Evolutionary conservation across 345 rosid genomes (phyloP), one percentile per base, ranked within the genome.

Genomic region (Populus ilicifolia): DNA sequence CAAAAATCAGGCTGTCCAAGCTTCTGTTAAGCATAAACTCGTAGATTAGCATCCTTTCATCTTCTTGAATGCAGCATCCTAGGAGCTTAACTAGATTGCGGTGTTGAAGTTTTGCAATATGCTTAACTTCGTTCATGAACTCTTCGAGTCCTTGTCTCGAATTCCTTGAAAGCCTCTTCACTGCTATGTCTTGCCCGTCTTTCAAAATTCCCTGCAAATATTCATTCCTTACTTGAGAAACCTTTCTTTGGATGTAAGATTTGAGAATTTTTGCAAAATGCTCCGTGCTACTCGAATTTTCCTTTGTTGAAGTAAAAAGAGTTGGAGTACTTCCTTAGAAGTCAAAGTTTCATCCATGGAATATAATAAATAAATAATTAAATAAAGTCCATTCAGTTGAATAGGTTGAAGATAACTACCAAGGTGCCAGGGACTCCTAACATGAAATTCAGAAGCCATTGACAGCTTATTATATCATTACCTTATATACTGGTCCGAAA

Each of bases 31-130:
- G 25, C 74, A 71, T 25, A 20, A 44, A 71, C 29, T 71, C 74
- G 30, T 71, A 71, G 56, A 71, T 71, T 62, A 71, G 29, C 61
- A 71, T 71, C 27, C 38, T 48, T 23, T 71, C 74, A 48, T 71
- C 63, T 17, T 11, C 62, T 27, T 71, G 35, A 43, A 71, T 71
- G 39, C 74, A 71, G n/a, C 74, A 71, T 5, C 74, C 74, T 3
- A 43, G 63, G 5, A 71, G 61, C 36, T 43, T 71, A 8, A 71
- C 62, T 0, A 71, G 74, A 30, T 43, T 71, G 16, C 41, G 56
- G 62, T 71, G 74, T 33, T 71, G 74, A 25, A 71, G 56, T 30
- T 71, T 71, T 18, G 38, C 56, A 33, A 71, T 27, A 7, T 14
- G 39, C 17, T 1, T 46, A 6, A 71, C 74, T 71, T 71, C 74